Base-by-base conservation (phyloP, 495 filamentous ascomycete genomes). In the Penicillium canariense region DNA sequence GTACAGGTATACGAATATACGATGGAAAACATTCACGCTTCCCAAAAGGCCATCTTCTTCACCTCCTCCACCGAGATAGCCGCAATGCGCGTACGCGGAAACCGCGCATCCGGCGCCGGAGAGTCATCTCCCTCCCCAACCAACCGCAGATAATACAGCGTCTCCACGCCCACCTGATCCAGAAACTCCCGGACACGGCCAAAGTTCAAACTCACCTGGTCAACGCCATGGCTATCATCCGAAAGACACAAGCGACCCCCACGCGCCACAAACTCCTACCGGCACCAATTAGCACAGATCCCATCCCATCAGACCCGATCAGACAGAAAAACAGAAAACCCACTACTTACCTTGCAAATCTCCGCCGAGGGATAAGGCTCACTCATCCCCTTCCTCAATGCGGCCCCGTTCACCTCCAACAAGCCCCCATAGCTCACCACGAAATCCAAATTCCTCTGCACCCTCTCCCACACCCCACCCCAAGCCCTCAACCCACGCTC, bases 181-280 rank as follows among this genome's bases (percentile, higher is more conserved):
- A 84, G 52, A 53, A 82, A 96, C 0, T 82, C 74, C 52, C 87
- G 61, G n/a, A 85, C 73, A 18, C 73, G 74, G 36, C 66, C 62
- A 69, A 85, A 90, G 62, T 88, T 85, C 52, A 85, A 79, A 40
- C 81, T 87, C 3, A 97, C 79, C 68, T 97, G 91, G 8, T 81
- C 85, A 52, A 90, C 77, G 23, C 87, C 84, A 67, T 97, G 93
- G 63, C 90, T 93, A 66, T 97, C 93, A 68, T 97, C 93, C 3
- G 89, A 94, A 34, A 97, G 72, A 50, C 88, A 90, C 61, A 96
- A 94, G 46, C 79, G 77, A 17, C 93, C 93, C n/a, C 87, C 87
- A 44, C 84, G 74, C 7, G 68, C 68, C 44, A 81, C 54, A 46
- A 87, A 87, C 56, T 80, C 77, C 84, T 87, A 59, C 30, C 30